phyloP scores from a whole-genome alignment of 2,329 filamentous ascomycete genomes.

The Fusarium zealandicum region DNA sequence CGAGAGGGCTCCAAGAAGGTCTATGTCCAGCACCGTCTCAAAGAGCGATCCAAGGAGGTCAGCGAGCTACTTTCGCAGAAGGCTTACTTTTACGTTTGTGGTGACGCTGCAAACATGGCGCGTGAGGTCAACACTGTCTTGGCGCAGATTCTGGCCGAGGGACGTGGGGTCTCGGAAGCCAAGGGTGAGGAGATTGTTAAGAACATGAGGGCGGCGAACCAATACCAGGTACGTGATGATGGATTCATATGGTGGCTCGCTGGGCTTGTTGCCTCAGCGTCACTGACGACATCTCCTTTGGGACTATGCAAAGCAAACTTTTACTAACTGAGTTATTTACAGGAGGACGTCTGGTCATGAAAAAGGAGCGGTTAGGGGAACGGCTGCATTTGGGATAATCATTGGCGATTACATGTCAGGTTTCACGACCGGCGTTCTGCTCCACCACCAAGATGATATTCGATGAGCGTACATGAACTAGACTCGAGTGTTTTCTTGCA shows the following conservation, averaged over 20 bases:
- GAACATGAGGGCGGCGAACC: slow-evolving; percentile 91
- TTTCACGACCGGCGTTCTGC: slow-evolving; percentile 35
- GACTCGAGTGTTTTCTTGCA: slow-evolving; percentile 28
- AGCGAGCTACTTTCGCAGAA: slow-evolving; percentile 86
- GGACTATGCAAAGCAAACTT: not conserved
- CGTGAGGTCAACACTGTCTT: slow-evolving; percentile 90
- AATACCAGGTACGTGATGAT: slow-evolving; percentile 79
- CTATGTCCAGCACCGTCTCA: slow-evolving; percentile 93
- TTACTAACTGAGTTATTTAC: slow-evolving; percentile 30
- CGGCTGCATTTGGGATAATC: slow-evolving; percentile 32
- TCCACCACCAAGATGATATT: slow-evolving; percentile 28
- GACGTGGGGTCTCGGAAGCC: slow-evolving; percentile 80
- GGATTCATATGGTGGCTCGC: slow-evolving; percentile 1
- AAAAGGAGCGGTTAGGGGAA: slow-evolving; percentile 31
- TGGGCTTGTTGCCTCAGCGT: not conserved
- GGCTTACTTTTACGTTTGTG: slow-evolving; percentile 97
- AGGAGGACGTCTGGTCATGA: slow-evolving; percentile 78
- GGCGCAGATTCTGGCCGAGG: slow-evolving; percentile 82
- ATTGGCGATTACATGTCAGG: slow-evolving; percentile 33
- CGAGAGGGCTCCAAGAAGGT: slow-evolving; percentile 86
- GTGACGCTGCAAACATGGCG: slow-evolving; percentile 97
- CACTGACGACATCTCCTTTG: not conserved
- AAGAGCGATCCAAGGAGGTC: slow-evolving; percentile 82
- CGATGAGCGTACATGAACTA: slow-evolving; percentile 38
- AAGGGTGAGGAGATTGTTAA: slow-evolving; percentile 98